These are phyloP conservation scores for Neurospora intermedia DNA, from an alignment of 495 filamentous ascomycete genomes.

Conservation along the genomic window DNA sequence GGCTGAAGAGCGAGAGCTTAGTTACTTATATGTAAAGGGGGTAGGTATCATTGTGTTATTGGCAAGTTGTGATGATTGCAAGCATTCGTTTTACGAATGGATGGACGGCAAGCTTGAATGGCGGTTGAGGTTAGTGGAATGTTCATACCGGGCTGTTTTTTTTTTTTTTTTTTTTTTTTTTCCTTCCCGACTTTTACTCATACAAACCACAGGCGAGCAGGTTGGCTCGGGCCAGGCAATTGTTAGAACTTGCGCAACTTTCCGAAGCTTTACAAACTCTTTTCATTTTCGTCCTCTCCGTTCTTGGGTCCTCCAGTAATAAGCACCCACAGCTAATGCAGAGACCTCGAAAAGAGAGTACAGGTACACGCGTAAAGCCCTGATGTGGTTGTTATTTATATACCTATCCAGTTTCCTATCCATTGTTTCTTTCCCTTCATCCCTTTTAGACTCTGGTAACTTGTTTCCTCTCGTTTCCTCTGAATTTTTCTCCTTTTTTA, in stretches of 20 bases:
- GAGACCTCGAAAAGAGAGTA: background rate
- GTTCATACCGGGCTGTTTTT: background rate
- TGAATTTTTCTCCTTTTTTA: background rate
- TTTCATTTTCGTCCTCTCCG: background rate
- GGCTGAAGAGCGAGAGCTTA: background rate
- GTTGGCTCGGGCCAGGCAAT: background rate
- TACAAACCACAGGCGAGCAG: background rate
- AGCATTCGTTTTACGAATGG: background rate
- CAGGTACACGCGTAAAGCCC: background rate
- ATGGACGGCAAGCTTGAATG: background rate
- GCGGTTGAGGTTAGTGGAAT: background rate
- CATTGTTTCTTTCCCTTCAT: background rate
- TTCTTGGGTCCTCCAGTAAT: background rate
- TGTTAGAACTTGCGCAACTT: background rate
- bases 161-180: too few species aligned
- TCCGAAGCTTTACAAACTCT: background rate
- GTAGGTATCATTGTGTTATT: background rate
- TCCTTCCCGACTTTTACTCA: background rate
- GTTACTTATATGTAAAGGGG: background rate
- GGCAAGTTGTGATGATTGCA: background rate
- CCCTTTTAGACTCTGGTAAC: background rate
- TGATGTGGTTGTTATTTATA: background rate
- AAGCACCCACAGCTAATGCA: background rate
- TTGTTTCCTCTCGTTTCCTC: background rate
- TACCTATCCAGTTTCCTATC: background rate